Conservation (phyloP, 495 filamentous ascomycete genomes). For the Chaetomium tenue region DNA sequence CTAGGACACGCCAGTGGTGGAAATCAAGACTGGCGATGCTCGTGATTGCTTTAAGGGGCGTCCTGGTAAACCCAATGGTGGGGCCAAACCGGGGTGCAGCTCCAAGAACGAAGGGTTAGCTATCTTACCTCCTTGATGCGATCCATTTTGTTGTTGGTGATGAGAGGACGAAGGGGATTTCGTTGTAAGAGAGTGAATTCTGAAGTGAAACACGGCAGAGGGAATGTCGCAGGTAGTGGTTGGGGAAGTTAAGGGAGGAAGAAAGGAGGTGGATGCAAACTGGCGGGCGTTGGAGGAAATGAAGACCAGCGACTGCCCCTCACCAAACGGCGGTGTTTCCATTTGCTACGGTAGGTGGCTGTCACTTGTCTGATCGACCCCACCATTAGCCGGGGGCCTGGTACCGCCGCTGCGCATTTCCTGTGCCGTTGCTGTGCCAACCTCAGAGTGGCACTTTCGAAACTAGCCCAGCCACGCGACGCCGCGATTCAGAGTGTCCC, state of each 20-base stretch:
- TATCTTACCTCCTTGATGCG: constrained; percentile 77
- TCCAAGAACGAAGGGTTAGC: constrained; percentile 30
- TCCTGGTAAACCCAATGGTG: constrained; percentile 38
- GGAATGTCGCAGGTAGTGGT: constrained; percentile 23
- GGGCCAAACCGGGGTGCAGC: constrained; percentile 40
- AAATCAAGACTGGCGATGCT: constrained; percentile 15
- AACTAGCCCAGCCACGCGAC: constrained; percentile 11
- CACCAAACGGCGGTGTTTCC: constrained; percentile 32
- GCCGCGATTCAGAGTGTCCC: neutral
- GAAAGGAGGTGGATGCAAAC: constrained; percentile 27
- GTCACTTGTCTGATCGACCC: constrained; percentile 35
- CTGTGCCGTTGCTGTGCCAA: constrained; percentile 30
- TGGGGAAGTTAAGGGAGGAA: constrained; percentile 18
- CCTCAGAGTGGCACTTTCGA: constrained; percentile 7
- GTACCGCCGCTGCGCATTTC: neutral
- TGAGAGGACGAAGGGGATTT: constrained; percentile 22
- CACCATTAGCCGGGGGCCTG: constrained; percentile 11
- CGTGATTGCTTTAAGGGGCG: constrained; percentile 11
- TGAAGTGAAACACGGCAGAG: constrained; percentile 22
- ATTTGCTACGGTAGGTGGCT: constrained; percentile 31
- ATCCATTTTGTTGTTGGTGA: constrained; percentile 54
- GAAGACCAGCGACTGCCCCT: constrained; percentile 34
- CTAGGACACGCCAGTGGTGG: neutral
- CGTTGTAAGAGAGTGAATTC: constrained; percentile 9
- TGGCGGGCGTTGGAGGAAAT: constrained; percentile 30